Conservation (phyloP, 1,284 basidiomycete genomes). For the Leccinum pachyderme region DNA sequence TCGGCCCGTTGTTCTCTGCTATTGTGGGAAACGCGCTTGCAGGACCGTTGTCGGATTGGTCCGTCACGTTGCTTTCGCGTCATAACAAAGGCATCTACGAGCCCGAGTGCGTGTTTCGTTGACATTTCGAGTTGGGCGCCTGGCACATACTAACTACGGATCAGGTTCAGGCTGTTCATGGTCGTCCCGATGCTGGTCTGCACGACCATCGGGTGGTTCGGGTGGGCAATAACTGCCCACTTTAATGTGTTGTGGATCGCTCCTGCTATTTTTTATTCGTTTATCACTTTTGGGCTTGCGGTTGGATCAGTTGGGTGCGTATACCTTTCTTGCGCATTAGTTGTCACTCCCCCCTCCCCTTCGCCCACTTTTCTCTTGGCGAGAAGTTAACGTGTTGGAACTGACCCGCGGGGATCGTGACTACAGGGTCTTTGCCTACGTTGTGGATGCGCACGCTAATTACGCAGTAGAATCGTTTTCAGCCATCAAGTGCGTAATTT, state of each 20-base stretch:
- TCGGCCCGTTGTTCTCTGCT: background rate
- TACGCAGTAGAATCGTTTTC: background rate
- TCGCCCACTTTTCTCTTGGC: no score
- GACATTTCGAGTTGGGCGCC: background rate
- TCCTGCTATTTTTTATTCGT: background rate
- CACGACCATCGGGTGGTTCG: background rate
- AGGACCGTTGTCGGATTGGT: slow-evolving; percentile 1
- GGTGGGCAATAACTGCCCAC: background rate
- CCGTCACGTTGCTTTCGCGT: background rate
- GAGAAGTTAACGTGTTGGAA: background rate
- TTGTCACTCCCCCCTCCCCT: background rate
- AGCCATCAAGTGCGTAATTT: background rate
- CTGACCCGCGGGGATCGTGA: background rate
- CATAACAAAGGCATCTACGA: slow-evolving; percentile 1
- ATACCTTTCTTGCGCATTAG: background rate
- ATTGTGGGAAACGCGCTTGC: background rate
- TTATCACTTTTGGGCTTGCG: background rate
- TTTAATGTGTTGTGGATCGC: background rate
- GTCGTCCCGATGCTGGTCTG: background rate
- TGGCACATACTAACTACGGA: background rate
- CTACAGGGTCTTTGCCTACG: background rate
- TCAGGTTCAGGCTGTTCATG: slow-evolving; percentile 1
- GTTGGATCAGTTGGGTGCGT: background rate
- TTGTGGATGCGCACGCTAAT: background rate
- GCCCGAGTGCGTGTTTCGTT: background rate